A percentile compares a stretch with the other conserved stretches of the same genome.
These are phyloP conservation scores for Camillea tinctor DNA, from an alignment of 2,329 filamentous ascomycete genomes.

Conservation along the genomic window DNA sequence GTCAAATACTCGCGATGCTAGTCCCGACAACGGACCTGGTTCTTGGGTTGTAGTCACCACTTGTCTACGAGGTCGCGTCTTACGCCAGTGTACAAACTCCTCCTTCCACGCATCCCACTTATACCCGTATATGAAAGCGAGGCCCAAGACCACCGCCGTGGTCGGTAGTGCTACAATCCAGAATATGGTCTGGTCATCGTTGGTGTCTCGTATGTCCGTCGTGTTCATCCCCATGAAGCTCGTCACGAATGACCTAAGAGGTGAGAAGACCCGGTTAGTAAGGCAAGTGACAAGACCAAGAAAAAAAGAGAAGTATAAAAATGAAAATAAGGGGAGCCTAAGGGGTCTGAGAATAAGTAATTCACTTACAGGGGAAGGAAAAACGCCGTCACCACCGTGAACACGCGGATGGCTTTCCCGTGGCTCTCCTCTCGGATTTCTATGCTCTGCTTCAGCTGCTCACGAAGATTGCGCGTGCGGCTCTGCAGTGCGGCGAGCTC, in stretches of 20 bases:
- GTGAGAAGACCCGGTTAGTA: no score
- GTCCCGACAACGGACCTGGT: background rate
- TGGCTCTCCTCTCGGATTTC: conserved; percentile 20
- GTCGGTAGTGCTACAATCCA: conserved; percentile 15
- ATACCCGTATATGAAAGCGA: conserved; percentile 20
- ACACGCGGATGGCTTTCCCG: conserved; percentile 20
- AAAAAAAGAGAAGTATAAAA: background rate
- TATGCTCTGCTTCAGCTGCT: conserved; percentile 13
- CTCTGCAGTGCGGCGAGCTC: conserved; percentile 3
- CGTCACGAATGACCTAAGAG: conserved; percentile 17
- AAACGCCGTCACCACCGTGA: conserved; percentile 19
- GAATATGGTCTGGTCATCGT: conserved; percentile 11
- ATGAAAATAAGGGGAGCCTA: background rate
- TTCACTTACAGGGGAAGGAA: conserved; percentile 17
- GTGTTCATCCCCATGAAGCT: conserved; percentile 24
- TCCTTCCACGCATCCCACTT: conserved; percentile 14
- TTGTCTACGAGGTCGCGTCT: background rate
- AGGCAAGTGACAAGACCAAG: no score
- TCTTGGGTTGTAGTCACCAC: no score
- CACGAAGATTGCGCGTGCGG: conserved; percentile 5
- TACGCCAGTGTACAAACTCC: background rate
- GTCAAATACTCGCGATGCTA: background rate
- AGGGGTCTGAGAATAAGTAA: background rate
- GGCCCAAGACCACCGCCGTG: conserved; percentile 12
- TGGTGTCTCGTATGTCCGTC: conserved; percentile 15